Base-by-base conservation (phyloP, 78 protist genomes). In the Dictyostelium discoideum region DNA sequence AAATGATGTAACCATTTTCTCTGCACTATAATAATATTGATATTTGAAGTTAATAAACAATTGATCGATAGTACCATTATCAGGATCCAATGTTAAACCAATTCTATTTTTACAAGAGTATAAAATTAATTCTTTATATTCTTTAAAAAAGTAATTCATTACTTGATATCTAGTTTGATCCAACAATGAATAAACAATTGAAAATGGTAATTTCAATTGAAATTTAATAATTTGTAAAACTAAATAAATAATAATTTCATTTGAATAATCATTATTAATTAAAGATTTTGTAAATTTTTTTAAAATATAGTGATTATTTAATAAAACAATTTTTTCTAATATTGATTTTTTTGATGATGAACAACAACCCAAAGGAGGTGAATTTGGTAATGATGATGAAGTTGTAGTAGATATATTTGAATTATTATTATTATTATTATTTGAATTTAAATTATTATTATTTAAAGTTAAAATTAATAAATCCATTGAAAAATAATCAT, bases 81-180 rank as follows among this genome's bases (percentile, higher is more conserved):
- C 76, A 67, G 26, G 26, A 24, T 67, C 76, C 4, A 24, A 9
- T 0, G 18, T 24, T 6, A 67, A 8, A 67, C 32, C 76, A 67
- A 67, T 67, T 67, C 76, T 67, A 67, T 67, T 67, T 67, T 67
- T 67, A 24, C 76, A 67, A 24, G 79, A 73, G 22, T 73, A 32
- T 14, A 73, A 5, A 11, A 73, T 29, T 26, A 32, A 32, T 32
- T 73, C 79, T 73, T 73, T 73, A 67, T 67, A 24, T 73, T 73
- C 40, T 3, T 73, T 32, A 14, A 73, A 73, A 32, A 73, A 29
- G n/a, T 26, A 32, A 10, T 73, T 46, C 5, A 73, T 32, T 14
- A 73, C 44, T 32, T 32, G 44, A 73, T 26, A 73, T 73, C 44
- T 73, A 5, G 39, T 73, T 32, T 73, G 29, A 32, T 73, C 44